Percentiles rank a stretch among this genome's conserved stretches.
Conservation (phyloP, 768 basidiomycete genomes). For the Termitomyces titanicus region DNA sequence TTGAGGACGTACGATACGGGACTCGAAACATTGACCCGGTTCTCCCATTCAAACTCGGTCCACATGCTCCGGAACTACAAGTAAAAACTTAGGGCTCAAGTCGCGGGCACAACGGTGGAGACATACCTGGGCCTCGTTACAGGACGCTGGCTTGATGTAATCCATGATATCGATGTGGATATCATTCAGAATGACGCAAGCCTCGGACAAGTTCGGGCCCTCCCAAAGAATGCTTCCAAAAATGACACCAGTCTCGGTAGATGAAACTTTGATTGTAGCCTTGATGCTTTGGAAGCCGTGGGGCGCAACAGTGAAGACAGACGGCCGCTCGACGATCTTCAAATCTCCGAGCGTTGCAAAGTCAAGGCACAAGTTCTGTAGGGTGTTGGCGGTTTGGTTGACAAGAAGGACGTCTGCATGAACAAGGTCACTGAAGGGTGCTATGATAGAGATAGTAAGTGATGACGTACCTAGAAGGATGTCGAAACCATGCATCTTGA, state of each 20-base stretch:
- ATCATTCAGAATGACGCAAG: slow-evolving; percentile 92
- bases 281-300: slow-evolving; percentile 99
- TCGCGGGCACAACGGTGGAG: not conserved
- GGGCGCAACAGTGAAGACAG: slow-evolving; percentile 89
- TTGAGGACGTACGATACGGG: slow-evolving; percentile 63
- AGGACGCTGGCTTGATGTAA: slow-evolving; percentile 95
- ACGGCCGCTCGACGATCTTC: slow-evolving; percentile 94
- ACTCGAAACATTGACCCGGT: slow-evolving; percentile 91
- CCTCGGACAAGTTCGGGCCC: slow-evolving; percentile 80
- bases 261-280: slow-evolving; percentile 97
- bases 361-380: slow-evolving; percentile 95
- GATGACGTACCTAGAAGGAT: slow-evolving; percentile 72
- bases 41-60: slow-evolving; percentile 99
- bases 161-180: slow-evolving; percentile 99
- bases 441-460: not conserved
- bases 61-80: slow-evolving; percentile 93
- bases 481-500: slow-evolving; percentile 97
- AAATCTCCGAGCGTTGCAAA: slow-evolving; percentile 97
- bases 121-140: slow-evolving; percentile 86
- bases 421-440: not conserved
- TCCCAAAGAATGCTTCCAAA: slow-evolving; percentile 99
- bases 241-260: slow-evolving; percentile 97
- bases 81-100: not conserved
- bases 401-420: slow-evolving; percentile 85
- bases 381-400: slow-evolving; percentile 90